Evolutionary conservation across 2,329 filamentous ascomycete species (phyloP).

Genomic region (Massarina eburnea): DNA sequence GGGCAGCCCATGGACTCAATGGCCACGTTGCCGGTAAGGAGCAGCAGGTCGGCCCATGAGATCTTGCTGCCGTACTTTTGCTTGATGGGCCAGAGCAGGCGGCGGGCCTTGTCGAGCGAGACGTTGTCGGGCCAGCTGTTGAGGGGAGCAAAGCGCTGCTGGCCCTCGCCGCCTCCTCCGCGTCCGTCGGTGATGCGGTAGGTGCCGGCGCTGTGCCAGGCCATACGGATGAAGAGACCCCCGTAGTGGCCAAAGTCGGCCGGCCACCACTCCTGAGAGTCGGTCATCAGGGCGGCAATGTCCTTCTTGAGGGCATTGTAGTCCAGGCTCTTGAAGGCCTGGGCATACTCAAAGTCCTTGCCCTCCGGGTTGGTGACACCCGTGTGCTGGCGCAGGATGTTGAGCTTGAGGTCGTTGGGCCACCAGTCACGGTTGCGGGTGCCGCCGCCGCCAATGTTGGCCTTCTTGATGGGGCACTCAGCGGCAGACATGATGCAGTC

Average conservation of each 20-base stretch:
- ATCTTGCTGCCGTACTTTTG: conserved; percentile 83
- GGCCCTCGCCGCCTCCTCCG: conserved; percentile 71
- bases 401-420: conserved; percentile 67
- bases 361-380: conserved; percentile 63
- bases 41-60: conserved; percentile 74
- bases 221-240: conserved; percentile 77
- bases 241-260: conserved; percentile 82
- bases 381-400: conserved; percentile 73
- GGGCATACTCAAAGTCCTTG: conserved; percentile 70
- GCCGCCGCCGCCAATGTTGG: conserved; percentile 58
- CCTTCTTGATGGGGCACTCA: conserved; percentile 39
- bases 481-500: conserved; percentile 26
- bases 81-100: conserved; percentile 79
- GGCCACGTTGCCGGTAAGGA: conserved; percentile 74
- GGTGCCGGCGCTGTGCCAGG: conserved; percentile 79
- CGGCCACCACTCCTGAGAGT: conserved; percentile 80
- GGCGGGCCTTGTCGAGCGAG: conserved; percentile 76
- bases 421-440: conserved; percentile 73
- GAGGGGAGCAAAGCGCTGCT: conserved; percentile 78
- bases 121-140: conserved; percentile 84
- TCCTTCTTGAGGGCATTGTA: conserved; percentile 75
- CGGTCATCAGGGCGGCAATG: conserved; percentile 69
- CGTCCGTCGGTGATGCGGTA: conserved; percentile 76
- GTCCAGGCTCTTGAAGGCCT: conserved; percentile 72
- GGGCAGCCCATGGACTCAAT: conserved; percentile 76